Conservation (phyloP, 2,329 filamentous ascomycete species). For the Paecilomyces formosus region DNA sequence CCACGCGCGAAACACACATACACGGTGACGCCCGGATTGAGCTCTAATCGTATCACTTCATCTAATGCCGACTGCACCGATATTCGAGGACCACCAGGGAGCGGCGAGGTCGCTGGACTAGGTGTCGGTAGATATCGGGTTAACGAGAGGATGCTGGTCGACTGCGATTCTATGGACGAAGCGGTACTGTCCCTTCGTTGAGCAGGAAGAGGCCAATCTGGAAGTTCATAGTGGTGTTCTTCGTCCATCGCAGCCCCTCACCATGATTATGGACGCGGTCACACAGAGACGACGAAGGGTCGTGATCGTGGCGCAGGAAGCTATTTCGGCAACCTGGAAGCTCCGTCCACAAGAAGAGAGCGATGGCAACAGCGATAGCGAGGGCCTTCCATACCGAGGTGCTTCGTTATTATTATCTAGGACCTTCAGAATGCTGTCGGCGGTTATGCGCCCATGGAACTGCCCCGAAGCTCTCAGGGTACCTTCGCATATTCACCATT, state of each 20-base stretch:
- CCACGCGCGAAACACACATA: slow-evolving; percentile 9
- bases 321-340: background rate
- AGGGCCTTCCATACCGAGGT: background rate
- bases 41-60: slow-evolving; percentile 21
- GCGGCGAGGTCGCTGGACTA: slow-evolving; percentile 19
- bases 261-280: background rate
- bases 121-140: slow-evolving; percentile 17
- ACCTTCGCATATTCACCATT: background rate
- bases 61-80: slow-evolving; percentile 10
- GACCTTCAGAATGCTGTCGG: background rate
- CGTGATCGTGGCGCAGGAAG: background rate
- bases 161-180: slow-evolving; percentile 23
- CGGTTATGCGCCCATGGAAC: background rate
- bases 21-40: slow-evolving; percentile 27
- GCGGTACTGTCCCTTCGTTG: slow-evolving; percentile 9
- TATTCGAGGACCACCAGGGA: slow-evolving; percentile 11
- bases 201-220: slow-evolving; percentile 21
- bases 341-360: background rate
- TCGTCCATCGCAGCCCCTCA: background rate
- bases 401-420: background rate
- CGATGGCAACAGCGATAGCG: background rate
- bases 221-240: slow-evolving; percentile 10
- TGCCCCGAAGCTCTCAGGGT: background rate
- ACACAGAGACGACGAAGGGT: background rate
- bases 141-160: slow-evolving; percentile 20